A percentile compares a stretch with the other conserved stretches of the same genome.
Conservation (phyloP, 345 rosid genomes). For the Populus euphratica region DNA sequence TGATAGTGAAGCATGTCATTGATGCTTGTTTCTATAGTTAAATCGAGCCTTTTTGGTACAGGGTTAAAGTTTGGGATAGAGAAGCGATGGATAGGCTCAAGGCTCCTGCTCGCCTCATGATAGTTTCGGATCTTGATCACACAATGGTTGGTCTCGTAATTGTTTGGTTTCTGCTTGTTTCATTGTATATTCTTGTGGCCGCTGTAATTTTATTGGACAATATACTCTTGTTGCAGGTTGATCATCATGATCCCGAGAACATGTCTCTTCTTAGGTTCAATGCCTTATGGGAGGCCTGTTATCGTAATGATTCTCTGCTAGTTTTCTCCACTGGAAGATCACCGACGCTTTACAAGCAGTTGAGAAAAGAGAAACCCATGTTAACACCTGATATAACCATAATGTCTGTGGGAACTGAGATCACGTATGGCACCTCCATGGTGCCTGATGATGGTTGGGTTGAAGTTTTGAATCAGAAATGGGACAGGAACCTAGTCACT, state of each 20-base stretch:
- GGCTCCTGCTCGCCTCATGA: conserved; percentile 73
- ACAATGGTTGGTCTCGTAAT: conserved; percentile 58
- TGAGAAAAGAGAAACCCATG: conserved; percentile 70
- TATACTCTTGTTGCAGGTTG: conserved; percentile 53
- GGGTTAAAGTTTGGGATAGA: neutral
- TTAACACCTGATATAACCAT: conserved; percentile 90
- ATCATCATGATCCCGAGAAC: conserved; percentile 86
- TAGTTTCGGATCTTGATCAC: conserved; percentile 95
- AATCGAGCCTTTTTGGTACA: neutral
- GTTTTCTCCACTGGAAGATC: conserved; percentile 87
- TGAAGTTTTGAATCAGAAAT: conserved; percentile 68
- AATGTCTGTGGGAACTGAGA: conserved; percentile 99
- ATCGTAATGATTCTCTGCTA: conserved; percentile 66
- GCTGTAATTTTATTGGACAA: neutral
- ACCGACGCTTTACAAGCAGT: conserved; percentile 43
- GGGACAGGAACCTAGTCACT: conserved; percentile 67
- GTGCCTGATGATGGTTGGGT: conserved; percentile 93
- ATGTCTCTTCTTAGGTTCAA: conserved; percentile 68
- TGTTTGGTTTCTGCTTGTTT: conserved; percentile 17
- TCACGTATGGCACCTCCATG: conserved; percentile 82
- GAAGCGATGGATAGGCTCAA: conserved; percentile 60
- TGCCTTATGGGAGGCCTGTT: conserved; percentile 81
- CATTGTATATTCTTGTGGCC: neutral
- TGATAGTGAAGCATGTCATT: neutral
- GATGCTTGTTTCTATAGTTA: neutral